A percentile compares a stretch with the other conserved stretches of the same genome.
Evolutionary conservation across 2,329 filamentous ascomycete species (phyloP).

Genomic region (Emergomyces orientalis): DNA sequence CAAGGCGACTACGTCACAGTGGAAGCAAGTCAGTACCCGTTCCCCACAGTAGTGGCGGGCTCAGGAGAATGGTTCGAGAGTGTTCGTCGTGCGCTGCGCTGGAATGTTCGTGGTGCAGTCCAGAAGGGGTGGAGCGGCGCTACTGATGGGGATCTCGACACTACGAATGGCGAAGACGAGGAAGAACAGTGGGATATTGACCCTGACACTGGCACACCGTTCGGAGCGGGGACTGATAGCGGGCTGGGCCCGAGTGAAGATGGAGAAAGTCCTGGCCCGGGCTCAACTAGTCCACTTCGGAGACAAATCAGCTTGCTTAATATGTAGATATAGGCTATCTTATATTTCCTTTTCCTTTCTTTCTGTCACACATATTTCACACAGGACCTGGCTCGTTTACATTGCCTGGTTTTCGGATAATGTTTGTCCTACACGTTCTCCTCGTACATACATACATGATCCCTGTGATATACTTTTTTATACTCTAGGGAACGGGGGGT

Average conservation of each 20-base stretch:
- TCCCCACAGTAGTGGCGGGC: conserved; percentile 87
- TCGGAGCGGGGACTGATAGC: conserved; percentile 33
- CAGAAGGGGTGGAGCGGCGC: conserved; percentile 70
- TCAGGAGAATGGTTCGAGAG: conserved; percentile 95
- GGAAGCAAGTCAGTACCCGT: conserved; percentile 89
- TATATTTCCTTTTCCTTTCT: not conserved
- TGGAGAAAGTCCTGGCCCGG: conserved; percentile 45
- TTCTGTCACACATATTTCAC: not conserved
- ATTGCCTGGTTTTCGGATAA: not conserved
- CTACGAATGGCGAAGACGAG: conserved; percentile 36
- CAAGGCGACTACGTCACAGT: conserved; percentile 95
- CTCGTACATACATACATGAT: not conserved
- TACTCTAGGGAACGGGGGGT: not conserved
- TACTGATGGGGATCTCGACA: conserved; percentile 16
- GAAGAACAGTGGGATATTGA: conserved; percentile 86
- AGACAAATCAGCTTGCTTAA: conserved; percentile 66
- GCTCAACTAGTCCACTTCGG: conserved; percentile 55
- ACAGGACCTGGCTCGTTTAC: not conserved
- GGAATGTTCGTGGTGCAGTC: conserved; percentile 86
- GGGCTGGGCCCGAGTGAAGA: conserved; percentile 56
- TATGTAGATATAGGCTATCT: conserved; percentile 35
- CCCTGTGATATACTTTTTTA: not conserved
- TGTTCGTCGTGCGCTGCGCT: conserved; percentile 80
- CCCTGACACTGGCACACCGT: conserved; percentile 50
- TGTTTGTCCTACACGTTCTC: not conserved